phyloP scores from a whole-genome alignment of 495 filamentous ascomycete genomes.

The Talaromyces borbonicus region DNA sequence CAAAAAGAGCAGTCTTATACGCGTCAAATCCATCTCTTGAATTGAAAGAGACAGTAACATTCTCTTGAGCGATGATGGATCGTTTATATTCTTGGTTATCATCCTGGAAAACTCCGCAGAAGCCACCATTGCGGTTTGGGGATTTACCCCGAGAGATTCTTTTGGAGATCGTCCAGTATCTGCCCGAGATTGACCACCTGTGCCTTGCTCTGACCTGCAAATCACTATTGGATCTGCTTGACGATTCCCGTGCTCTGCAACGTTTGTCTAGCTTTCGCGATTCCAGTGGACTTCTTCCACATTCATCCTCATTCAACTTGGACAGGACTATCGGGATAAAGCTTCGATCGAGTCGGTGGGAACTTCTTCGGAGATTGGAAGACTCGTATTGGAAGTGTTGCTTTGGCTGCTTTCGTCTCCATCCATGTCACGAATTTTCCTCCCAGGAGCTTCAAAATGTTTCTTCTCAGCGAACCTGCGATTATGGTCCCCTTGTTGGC shows the following conservation, averaged over 20 bases:
- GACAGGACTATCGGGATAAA: neutral
- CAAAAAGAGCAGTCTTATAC: too few relatives aligned
- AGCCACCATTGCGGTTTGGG: neutral
- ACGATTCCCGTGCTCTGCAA: neutral
- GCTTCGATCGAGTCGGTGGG: neutral
- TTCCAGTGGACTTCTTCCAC: neutral
- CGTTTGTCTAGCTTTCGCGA: constrained; percentile 1
- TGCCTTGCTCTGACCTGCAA: constrained; percentile 5
- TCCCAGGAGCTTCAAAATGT: constrained; percentile 2
- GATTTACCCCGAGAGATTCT: constrained; percentile 1
- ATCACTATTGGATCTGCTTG: constrained; percentile 3
- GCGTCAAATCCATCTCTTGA: too few relatives aligned
- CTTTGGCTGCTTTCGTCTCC: constrained; percentile 5
- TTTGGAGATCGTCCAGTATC: constrained; percentile 1
- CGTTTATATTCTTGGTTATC: neutral
- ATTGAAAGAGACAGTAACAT: too few relatives aligned
- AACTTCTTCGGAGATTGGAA: constrained; percentile 4
- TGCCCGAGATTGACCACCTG: constrained; percentile 1
- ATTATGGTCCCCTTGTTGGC: constrained; percentile 1
- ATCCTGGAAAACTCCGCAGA: neutral
- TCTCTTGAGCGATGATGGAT: neutral
- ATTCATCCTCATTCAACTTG: neutral
- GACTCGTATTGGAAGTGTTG: constrained; percentile 1
- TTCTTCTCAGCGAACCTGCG: neutral
- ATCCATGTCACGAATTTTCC: constrained; percentile 4